Base-by-base conservation (phyloP, 2,329 filamentous ascomycete genomes). In the Seiridium unicorne region DNA sequence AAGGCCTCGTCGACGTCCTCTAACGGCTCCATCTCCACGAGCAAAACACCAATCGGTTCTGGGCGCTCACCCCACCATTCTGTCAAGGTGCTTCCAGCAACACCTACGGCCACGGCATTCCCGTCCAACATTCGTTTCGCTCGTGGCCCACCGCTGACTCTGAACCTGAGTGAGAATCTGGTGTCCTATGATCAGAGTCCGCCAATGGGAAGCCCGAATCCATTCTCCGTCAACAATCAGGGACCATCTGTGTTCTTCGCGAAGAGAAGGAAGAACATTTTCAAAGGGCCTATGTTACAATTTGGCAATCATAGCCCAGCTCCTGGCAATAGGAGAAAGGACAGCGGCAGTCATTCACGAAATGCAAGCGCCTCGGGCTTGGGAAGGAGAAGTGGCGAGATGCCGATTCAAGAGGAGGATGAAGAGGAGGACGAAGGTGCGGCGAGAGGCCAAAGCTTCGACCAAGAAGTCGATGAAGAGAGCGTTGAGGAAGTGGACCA, bases 1-100 rank as follows among this genome's bases (percentile, higher is more conserved):
- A 98, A 98, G 75, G 93, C 95, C 0, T 96, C 92, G 0, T 97
- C 93, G 0, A 95, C 93, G 1, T 97, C 93, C 48, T 97, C 90
- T 4, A 90, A 89, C 61, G 89, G 87, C 31, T 89, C 89, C 0
- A 87, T 89, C 3, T 88, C 89, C 0, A 86, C 86, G 3, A 81
- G 89, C 42, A 89, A 88, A 69, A 89, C 85, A 13, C 87, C 85
- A 1, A 78, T 86, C 55, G 84, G 83, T 48, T 77, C 84, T 42
- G 84, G 84, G 11, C 87, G 91, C 32, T 93, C 89, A 3, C 94
- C 95, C 1, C 93, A 97, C 72, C 86, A 92, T 66, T 96, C 92
- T 0, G 90, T 98, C 68, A 98, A 98, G 76, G 90, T 98, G n/a
- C 85, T 98, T 3, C 94, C 95, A 1, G 91, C 92, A 0, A 97